Conservation (phyloP, 148 eudicot genomes). For the Cornus florida region DNA sequence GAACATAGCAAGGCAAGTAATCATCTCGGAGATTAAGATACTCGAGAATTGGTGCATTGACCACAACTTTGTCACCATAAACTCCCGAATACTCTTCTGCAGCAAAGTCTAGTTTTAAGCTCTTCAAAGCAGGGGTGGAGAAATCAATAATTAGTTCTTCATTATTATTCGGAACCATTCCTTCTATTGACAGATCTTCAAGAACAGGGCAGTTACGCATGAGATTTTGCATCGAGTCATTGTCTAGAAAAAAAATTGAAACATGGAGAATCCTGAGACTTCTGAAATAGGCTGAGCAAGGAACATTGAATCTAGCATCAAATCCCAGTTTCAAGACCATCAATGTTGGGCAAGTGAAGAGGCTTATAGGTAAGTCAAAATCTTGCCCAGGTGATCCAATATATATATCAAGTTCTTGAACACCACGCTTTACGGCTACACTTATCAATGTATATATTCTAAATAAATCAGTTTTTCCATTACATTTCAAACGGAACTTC, state of each 20-base stretch:
- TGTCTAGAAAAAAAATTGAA: constrained; percentile 1
- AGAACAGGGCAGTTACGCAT: constrained; percentile 13
- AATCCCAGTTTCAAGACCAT: neutral
- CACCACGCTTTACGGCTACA: neutral
- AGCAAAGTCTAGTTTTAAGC: neutral
- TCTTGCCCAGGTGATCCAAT: neutral
- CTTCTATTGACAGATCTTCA: neutral
- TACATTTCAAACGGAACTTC: neutral
- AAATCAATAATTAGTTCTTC: neutral
- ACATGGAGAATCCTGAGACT: constrained; percentile 16
- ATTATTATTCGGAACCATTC: neutral
- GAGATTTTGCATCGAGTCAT: constrained; percentile 1
- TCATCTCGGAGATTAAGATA: neutral
- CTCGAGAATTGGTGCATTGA: constrained; percentile 14
- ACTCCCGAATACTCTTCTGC: too few species aligned
- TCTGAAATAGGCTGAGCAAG: constrained; percentile 3
- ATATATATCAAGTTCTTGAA: too few species aligned
- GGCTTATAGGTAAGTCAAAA: neutral
- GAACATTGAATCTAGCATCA: neutral
- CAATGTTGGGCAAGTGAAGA: neutral
- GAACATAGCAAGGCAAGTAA: neutral
- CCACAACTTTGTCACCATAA: neutral
- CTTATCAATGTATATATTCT: neutral
- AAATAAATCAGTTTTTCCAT: neutral
- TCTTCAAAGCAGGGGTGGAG: constrained; percentile 9